These are phyloP conservation scores for Globisporangium barbulae DNA, from an alignment of 352 stramenopile genomes.

Conservation along the genomic window DNA sequence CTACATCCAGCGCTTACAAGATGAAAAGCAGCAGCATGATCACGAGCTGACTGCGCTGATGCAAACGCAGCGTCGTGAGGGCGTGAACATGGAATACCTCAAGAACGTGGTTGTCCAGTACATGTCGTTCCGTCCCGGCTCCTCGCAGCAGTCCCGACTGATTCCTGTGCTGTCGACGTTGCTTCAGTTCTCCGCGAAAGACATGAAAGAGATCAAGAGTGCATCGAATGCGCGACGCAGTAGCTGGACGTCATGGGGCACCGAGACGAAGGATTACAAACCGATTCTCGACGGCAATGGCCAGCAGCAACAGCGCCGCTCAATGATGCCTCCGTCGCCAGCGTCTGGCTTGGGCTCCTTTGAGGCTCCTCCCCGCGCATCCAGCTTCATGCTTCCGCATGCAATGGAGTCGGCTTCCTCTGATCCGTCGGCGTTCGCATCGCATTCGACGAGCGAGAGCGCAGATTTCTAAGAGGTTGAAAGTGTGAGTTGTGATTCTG, in stretches of 20 bases:
- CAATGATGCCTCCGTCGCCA: conserved; percentile 21
- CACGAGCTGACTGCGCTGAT: conserved; percentile 72
- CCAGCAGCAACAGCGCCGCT: conserved; percentile 20
- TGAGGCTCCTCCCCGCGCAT: conserved; percentile 26
- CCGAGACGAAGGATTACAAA: conserved; percentile 61
- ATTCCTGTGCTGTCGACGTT: conserved; percentile 84
- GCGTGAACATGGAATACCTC: conserved; percentile 90
- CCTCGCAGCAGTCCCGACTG: conserved; percentile 71
- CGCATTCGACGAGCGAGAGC: conserved; percentile 36
- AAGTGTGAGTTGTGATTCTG: conserved; percentile 8
- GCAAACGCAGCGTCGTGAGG: conserved; percentile 78
- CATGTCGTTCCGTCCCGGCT: conserved; percentile 84
- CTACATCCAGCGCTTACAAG: conserved; percentile 52
- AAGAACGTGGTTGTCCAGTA: conserved; percentile 91
- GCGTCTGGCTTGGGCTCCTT: conserved; percentile 10
- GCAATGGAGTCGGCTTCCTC: conserved; percentile 28
- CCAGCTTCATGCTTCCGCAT: conserved; percentile 57
- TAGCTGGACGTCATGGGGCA: conserved; percentile 71
- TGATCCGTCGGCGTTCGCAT: conserved; percentile 28
- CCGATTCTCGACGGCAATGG: conserved; percentile 40
- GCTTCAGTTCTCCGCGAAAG: conserved; percentile 72
- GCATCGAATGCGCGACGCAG: conserved; percentile 45
- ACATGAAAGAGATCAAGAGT: conserved; percentile 79
- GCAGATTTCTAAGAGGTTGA: conserved; percentile 57
- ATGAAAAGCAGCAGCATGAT: conserved; percentile 58